Evolutionary conservation across 768 basidiomycete genomes (phyloP), one percentile per base, ranked within the genome.

Genomic region (Pisolithus sp.): DNA sequence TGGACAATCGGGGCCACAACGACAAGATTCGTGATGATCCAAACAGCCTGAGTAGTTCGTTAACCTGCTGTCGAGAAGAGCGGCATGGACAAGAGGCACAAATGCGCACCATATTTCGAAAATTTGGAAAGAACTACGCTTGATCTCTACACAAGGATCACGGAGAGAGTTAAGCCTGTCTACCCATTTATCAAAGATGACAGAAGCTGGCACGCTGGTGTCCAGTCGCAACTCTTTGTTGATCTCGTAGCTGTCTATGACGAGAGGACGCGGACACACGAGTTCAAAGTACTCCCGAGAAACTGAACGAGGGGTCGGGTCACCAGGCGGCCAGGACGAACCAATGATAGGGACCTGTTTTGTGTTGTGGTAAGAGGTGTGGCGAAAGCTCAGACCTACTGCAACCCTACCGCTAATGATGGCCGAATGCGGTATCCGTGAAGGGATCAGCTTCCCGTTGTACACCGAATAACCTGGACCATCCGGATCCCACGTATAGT

Each of bases 401-500:
- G 34, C 13, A 34, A 15, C 13, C 34, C 12, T 46, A 78, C 81
- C 82, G 53, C 74, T 65, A 15, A 83, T 63, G 53, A 82, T 64
- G 0, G 76, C 75, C 0, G 79, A 76, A 12, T 83, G 59, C 3
- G 83, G 83, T 38, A 82, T 76, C 0, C 73, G 74, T 1, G 78
- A 72, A 28, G 81, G 78, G 51, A 80, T 78, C 4, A 65, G 54
- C 40, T 73, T 76, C n/a, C 75, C 77, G 49, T 78, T 75, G 60
- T 59, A 83, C 1, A 68, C 65, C 0, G 72, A 68, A 46, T 77
- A 79, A 7, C 76, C 73, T 8, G 66, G 64, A 0, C 68, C 66
- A 10, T 73, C 67, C 4, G 63, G 65, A 2, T 71, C 63, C 82
- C 81, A 83, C 0, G 79, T 78, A 55, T 79, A 82, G 46, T 83